Evolutionary conservation across 805 yeast species (phyloP), one percentile per base, ranked within the genome.

Genomic region (Pichia californica): DNA sequence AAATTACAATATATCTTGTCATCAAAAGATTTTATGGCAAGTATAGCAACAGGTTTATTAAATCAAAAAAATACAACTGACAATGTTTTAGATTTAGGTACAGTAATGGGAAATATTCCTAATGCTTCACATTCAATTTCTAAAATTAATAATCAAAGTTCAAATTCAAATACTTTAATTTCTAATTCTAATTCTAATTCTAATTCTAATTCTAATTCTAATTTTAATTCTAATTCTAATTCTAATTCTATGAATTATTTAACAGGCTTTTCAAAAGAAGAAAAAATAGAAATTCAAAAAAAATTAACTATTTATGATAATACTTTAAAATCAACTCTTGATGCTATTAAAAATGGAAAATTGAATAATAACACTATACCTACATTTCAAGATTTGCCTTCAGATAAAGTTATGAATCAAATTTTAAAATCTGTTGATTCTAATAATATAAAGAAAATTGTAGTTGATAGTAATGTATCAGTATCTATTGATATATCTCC

Each of bases 251-350:
- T 9, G 10, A 37, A 28, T 6, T 16, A n/a, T 31, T 31, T 18
- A n/a, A 32, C 19, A 5, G 15, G 30, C 16, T 43, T 47, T 30
- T 43, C 52, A 7, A 34, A 40, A 27, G 36, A 49, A 42, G 38
- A 43, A 15, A 41, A 45, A 28, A 16, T 38, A n/a, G 47, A 53
- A 29, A 43, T 52, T 10, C 53, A 52, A 19, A 44, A 45, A 23
- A 53, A 45, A 34, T 26, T 53, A 19, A 50, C 50, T 11, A 18
- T 48, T 4, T 54, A 54, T 31, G 56, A 52, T 31, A 42, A 49
- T 28, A 51, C 56, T 2, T 30, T 53, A 25, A 53, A 48, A 40
- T 49, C 45, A 18, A 50, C 55, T 7, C 23, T 53, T 11, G 36
- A 44, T 34, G 52, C 53, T 1, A 50, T 53, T 4, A 52, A 47